phyloP scores from a whole-genome alignment of 345 rosid species.

The Eucalyptus polybractea region DNA sequence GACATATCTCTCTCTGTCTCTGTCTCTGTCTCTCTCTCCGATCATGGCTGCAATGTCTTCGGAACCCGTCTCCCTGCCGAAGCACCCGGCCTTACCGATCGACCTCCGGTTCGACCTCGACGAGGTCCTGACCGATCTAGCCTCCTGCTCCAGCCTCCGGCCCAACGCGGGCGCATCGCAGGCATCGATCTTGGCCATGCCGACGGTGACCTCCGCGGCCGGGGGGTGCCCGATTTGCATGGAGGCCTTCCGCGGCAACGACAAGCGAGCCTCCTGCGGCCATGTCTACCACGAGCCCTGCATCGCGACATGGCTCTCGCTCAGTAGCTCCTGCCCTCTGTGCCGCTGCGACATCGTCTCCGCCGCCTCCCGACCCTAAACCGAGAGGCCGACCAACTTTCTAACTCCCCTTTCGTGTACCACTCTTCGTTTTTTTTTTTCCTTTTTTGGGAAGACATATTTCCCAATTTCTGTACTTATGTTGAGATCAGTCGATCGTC shows the following conservation, averaged over 20 bases:
- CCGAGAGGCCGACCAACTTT: background rate
- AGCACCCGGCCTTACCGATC: background rate
- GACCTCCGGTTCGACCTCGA: background rate
- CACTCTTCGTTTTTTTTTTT: background rate
- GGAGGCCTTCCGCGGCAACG: background rate
- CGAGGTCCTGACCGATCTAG: background rate
- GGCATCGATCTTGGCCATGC: background rate
- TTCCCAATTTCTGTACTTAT: background rate
- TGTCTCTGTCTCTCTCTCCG: background rate
- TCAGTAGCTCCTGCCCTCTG: slow-evolving; percentile 2
- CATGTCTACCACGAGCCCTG: slow-evolving; percentile 10
- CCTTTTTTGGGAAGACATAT: background rate
- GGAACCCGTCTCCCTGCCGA: background rate
- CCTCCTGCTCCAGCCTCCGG: background rate
- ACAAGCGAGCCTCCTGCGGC: slow-evolving; percentile 2
- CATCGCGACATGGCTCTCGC: slow-evolving; percentile 9
- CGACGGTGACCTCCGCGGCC: background rate
- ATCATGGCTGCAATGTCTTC: background rate
- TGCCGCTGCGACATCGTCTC: slow-evolving; percentile 2
- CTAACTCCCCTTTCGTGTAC: background rate
- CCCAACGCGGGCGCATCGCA: background rate
- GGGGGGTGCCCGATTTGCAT: slow-evolving; percentile 2
- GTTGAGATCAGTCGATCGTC: background rate
- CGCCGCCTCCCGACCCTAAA: background rate
- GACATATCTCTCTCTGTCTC: background rate